These are phyloP conservation scores for Ophiosphaerella herpotricha DNA, from an alignment of 2,329 filamentous ascomycete species.

Conservation along the genomic window DNA sequence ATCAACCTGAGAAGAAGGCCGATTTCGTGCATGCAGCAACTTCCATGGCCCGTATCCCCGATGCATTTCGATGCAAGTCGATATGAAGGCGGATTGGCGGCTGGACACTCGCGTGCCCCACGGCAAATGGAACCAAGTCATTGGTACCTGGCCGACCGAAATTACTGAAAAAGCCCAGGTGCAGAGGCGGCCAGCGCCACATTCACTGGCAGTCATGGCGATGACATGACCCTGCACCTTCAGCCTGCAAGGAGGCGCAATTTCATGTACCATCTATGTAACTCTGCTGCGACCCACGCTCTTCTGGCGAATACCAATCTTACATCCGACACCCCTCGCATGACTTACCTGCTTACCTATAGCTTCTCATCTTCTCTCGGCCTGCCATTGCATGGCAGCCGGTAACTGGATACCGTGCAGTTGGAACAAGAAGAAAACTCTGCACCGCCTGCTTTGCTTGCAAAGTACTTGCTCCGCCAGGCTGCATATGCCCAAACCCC, in stretches of 20 bases:
- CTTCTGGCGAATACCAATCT: conserved; percentile 9
- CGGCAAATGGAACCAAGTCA: conserved; percentile 13
- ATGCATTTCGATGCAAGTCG: conserved; percentile 27
- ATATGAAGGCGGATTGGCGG: conserved; percentile 22
- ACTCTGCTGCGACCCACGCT: conserved; percentile 5
- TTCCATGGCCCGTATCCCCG: conserved; percentile 34
- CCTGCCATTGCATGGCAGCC: no score
- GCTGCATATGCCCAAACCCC: no score
- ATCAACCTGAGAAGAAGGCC: conserved; percentile 12
- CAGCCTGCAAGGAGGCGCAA: conserved; percentile 11
- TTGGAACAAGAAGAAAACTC: no score
- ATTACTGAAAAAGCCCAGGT: conserved; percentile 23
- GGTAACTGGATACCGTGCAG: no score
- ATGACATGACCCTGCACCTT: conserved; percentile 11
- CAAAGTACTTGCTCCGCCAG: no score
- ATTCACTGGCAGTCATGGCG: conserved; percentile 15
- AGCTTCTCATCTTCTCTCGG: not conserved
- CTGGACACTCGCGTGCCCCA: conserved; percentile 25
- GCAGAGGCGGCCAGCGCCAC: conserved; percentile 25
- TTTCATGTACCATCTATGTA: conserved; percentile 15
- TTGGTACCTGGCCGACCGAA: conserved; percentile 31
- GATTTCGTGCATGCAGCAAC: conserved; percentile 22
- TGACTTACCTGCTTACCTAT: conserved; percentile 13
- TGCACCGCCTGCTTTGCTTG: no score
- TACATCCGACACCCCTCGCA: conserved; percentile 17